Evolutionary conservation across 164 flowering plant species (phyloP).

Genomic region (Vitis riparia): DNA sequence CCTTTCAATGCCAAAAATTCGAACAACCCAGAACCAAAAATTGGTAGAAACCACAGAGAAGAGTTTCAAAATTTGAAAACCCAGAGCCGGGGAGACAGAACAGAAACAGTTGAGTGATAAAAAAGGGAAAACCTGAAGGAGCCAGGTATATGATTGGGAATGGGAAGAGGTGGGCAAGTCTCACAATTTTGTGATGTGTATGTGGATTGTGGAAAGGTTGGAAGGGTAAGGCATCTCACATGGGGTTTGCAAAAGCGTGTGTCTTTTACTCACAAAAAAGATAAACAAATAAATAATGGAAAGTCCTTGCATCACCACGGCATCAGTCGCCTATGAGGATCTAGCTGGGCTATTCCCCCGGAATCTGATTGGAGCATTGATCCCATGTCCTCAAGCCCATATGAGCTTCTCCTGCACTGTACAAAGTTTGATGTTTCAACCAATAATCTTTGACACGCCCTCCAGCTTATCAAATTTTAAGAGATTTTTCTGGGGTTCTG

Average conservation of each 20-base stretch:
- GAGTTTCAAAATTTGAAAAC: no score
- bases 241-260: conserved; percentile 17
- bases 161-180: conserved; percentile 4
- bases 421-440: no score
- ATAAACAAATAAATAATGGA: conserved; percentile 4
- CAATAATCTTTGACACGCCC: no score
- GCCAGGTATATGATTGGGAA: background rate
- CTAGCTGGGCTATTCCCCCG: background rate
- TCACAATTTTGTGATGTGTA: background rate
- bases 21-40: no score
- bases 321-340: conserved; percentile 13
- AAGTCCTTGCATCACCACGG: background rate
- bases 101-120: no score
- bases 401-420: no score
- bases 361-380: background rate
- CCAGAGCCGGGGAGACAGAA: no score
- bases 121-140: background rate
- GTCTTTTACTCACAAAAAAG: background rate
- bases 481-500: no score
- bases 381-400: no score
- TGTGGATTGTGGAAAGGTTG: background rate
- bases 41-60: no score
- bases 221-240: conserved; percentile 19
- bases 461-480: no score
- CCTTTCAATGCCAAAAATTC: no score